These are phyloP conservation scores for Theileria sp. DNA, from an alignment of 169 alveolate species.

Conservation along the genomic window DNA sequence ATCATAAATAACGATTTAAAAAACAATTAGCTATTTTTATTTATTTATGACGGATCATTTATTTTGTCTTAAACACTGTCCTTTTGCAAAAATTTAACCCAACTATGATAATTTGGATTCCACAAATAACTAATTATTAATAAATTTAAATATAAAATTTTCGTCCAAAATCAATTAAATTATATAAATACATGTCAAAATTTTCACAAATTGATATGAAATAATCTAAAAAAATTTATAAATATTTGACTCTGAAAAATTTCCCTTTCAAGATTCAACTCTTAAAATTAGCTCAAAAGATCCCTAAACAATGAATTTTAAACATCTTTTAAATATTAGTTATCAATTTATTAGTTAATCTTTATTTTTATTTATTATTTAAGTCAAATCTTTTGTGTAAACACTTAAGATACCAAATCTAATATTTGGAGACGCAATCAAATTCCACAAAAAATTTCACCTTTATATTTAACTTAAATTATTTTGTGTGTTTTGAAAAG, in stretches of 20 bases:
- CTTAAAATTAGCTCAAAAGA: background rate
- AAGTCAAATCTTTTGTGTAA: background rate
- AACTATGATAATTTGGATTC: background rate
- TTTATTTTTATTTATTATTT: background rate
- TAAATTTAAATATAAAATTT: too few relatives aligned
- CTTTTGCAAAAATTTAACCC: background rate
- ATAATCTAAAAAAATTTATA: too few relatives aligned
- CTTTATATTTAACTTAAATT: background rate
- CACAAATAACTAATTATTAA: background rate
- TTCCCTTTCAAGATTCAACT: background rate
- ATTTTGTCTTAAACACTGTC: background rate
- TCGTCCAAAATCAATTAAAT: background rate
- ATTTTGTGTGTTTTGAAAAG: background rate
- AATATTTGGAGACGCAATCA: slow-evolving; percentile 3
- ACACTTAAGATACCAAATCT: slow-evolving; percentile 3
- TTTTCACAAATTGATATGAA: background rate
- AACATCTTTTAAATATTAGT: background rate
- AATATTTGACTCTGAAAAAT: too few relatives aligned
- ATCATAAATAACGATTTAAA: background rate
- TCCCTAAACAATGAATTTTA: background rate
- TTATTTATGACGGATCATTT: background rate
- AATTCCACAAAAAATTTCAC: background rate
- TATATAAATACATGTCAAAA: background rate
- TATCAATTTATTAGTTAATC: background rate
- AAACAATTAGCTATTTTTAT: too few relatives aligned